A percentile compares a stretch with the other conserved stretches of the same genome.
Evolutionary conservation across 2,329 filamentous ascomycete genomes (phyloP).

Genomic region (Pseudopithomyces maydicus): DNA sequence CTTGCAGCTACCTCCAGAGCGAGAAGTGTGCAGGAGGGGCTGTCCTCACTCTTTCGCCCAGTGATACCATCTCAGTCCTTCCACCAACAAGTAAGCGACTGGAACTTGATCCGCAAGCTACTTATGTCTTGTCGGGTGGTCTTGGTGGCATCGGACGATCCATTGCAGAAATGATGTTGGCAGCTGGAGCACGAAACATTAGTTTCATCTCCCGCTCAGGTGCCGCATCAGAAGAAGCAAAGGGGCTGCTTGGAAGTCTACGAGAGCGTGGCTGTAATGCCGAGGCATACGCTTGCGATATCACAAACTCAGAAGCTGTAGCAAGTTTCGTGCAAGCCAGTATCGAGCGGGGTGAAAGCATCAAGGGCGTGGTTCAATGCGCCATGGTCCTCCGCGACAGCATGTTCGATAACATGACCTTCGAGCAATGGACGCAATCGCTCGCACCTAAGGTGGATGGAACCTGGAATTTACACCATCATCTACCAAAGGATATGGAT

Average conservation of each 20-base stretch:
- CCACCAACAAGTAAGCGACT: background rate
- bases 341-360: background rate
- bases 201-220: no score
- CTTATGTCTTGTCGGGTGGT: slow-evolving; percentile 22
- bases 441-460: slow-evolving; percentile 13
- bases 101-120: slow-evolving; percentile 10
- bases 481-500: slow-evolving; percentile 12
- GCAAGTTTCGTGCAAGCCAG: background rate
- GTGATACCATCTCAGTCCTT: slow-evolving; percentile 17
- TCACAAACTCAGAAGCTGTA: background rate
- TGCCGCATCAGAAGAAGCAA: background rate
- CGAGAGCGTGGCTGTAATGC: background rate
- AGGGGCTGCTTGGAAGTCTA: background rate
- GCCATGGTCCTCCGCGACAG: slow-evolving; percentile 3
- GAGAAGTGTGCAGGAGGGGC: slow-evolving; percentile 49
- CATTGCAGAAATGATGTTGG: slow-evolving; percentile 15
- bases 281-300: background rate
- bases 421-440: slow-evolving; percentile 10
- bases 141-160: slow-evolving; percentile 19
- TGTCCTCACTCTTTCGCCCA: slow-evolving; percentile 30
- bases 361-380: background rate
- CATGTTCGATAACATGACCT: background rate
- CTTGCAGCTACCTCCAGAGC: slow-evolving; percentile 27
- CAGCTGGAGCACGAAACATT: background rate
- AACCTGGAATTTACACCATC: slow-evolving; percentile 9